Conservation (phyloP, 257 asterid species). For the Solanum arcanum region DNA sequence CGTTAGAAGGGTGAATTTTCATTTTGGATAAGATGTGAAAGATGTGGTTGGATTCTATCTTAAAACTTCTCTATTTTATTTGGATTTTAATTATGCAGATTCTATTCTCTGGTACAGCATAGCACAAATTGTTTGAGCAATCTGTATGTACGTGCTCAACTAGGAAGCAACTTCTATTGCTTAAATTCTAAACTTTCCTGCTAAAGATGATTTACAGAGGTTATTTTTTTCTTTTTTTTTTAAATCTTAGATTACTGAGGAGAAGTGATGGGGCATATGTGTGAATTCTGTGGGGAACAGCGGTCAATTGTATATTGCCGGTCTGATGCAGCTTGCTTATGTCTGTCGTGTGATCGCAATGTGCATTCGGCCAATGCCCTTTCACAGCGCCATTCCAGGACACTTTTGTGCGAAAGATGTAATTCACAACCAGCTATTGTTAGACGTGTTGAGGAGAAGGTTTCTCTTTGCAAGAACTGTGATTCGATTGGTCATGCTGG, state of each 20-base stretch:
- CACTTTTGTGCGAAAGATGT: slow-evolving; percentile 52
- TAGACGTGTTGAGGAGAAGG: slow-evolving; percentile 36
- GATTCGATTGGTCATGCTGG: slow-evolving; percentile 26
- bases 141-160: neutral
- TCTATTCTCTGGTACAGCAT: neutral
- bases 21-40: neutral
- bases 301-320: slow-evolving; percentile 44
- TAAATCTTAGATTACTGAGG: neutral
- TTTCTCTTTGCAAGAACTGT: slow-evolving; percentile 62
- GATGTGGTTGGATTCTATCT: neutral
- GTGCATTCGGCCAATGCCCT: slow-evolving; percentile 65
- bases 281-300: slow-evolving; percentile 61
- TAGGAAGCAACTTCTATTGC: neutral
- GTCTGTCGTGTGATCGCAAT: slow-evolving; percentile 58
- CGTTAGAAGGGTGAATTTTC: neutral
- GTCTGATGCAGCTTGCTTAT: slow-evolving; percentile 36
- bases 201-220: neutral
- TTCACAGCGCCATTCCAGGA: slow-evolving; percentile 51
- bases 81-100: neutral
- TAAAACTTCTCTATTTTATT: neutral
- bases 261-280: slow-evolving; percentile 29
- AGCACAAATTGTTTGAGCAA: neutral
- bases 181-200: neutral
- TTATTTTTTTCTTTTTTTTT: neutral
- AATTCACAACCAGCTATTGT: slow-evolving; percentile 34